Conservation (phyloP, 257 asterid species). For the Solanum sitiens region DNA sequence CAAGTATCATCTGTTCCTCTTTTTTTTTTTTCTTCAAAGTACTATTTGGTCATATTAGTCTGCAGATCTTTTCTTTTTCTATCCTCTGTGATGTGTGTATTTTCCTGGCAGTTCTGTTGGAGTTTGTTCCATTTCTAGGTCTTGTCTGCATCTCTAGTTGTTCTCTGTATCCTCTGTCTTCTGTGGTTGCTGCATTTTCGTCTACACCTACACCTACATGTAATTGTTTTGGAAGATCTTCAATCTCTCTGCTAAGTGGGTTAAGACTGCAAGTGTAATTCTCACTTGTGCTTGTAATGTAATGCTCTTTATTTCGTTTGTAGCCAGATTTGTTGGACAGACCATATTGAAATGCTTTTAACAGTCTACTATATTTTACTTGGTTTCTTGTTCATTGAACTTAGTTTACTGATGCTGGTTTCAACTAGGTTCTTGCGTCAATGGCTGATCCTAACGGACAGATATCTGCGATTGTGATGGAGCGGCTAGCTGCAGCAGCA, state of each 20-base stretch:
- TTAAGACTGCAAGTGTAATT: background rate
- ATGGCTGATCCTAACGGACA: constrained; percentile 91
- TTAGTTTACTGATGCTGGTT: constrained; percentile 3
- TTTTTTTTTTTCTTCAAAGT: background rate
- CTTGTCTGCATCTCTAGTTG: background rate
- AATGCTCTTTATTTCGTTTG: background rate
- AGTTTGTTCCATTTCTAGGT: constrained; percentile 1
- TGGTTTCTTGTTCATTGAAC: background rate
- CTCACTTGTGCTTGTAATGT: background rate
- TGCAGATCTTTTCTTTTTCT: background rate
- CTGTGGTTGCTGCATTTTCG: background rate
- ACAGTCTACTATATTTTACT: background rate
- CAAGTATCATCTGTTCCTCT: background rate
- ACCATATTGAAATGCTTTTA: background rate
- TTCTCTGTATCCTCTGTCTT: background rate
- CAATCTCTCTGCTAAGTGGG: background rate
- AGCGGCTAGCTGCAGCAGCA: constrained; percentile 86
- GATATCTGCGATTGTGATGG: constrained; percentile 77
- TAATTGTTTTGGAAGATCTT: background rate
- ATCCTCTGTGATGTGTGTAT: background rate
- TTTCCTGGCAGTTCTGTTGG: constrained; percentile 3
- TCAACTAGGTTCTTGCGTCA: constrained; percentile 69
- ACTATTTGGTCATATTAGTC: background rate
- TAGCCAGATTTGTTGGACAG: background rate
- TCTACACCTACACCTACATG: background rate